Conservation (phyloP, 2,329 filamentous ascomycete genomes). For the Trichophyton verrucosum region DNA sequence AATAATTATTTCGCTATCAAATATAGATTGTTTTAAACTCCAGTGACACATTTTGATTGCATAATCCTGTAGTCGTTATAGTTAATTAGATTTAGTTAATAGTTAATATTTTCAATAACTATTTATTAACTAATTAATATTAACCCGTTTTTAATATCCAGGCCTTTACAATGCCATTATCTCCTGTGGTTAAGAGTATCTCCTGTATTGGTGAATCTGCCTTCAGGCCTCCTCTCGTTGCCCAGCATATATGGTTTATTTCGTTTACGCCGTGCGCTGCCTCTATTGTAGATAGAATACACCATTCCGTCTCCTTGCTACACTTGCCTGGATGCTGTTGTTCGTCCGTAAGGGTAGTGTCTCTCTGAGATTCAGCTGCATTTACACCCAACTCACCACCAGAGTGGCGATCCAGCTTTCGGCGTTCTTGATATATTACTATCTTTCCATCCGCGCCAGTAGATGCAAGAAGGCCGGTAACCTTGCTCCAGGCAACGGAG, state of each 20-base stretch:
- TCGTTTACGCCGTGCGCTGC: conserved; percentile 86
- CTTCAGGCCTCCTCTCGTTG: conserved; percentile 39
- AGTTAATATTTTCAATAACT: too few relatives aligned
- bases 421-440: conserved; percentile 60
- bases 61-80: too few relatives aligned
- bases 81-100: too few relatives aligned
- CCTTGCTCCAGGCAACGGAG: conserved; percentile 68
- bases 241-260: conserved; percentile 87
- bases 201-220: conserved; percentile 38
- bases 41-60: too few relatives aligned
- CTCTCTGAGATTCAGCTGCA: conserved; percentile 8
- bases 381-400: conserved; percentile 7
- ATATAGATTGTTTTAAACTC: too few relatives aligned
- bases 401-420: not conserved
- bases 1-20: too few relatives aligned
- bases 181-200: conserved; percentile 79
- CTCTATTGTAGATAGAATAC: conserved; percentile 53
- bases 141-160: conserved; percentile 40
- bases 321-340: not conserved
- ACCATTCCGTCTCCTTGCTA: conserved; percentile 48
- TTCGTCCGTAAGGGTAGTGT: not conserved
- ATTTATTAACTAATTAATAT: too few relatives aligned
- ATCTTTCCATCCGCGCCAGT: conserved; percentile 77
- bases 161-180: conserved; percentile 76
- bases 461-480: conserved; percentile 68